Conservation (phyloP, 495 filamentous ascomycete genomes). For the Penicillium steckii region DNA sequence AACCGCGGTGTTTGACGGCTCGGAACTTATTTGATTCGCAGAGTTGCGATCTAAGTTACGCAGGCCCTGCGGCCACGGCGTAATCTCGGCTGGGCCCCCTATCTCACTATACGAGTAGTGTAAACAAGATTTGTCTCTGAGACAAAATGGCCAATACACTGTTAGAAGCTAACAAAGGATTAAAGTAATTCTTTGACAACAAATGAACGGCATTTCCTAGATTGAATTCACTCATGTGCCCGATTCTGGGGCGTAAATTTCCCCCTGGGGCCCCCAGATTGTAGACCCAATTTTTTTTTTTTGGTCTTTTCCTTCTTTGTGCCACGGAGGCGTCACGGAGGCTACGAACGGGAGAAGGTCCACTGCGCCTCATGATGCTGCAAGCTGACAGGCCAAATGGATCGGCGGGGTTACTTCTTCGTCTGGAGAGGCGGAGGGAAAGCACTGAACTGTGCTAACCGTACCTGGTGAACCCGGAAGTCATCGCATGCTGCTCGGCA, state of each 20-base stretch:
- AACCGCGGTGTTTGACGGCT: background rate
- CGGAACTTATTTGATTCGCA: background rate
- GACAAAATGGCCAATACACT: background rate
- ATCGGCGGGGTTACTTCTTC: background rate
- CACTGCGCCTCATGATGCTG: background rate
- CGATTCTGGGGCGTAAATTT: background rate
- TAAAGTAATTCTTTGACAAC: background rate
- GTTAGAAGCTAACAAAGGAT: background rate
- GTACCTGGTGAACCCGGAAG: slow-evolving; percentile 1
- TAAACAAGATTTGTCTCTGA: background rate
- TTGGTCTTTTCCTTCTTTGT: background rate
- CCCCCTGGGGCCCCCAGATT: background rate
- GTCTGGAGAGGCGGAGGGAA: background rate
- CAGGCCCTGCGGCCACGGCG: background rate
- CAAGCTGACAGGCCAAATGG: background rate
- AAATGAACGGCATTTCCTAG: background rate
- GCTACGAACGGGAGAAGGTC: background rate
- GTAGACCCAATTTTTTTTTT: background rate
- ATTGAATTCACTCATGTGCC: background rate
- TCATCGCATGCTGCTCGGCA: background rate
- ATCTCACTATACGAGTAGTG: background rate
- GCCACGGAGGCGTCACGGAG: background rate
- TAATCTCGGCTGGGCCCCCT: background rate
- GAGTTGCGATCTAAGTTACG: background rate
- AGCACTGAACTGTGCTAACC: background rate